A percentile compares a stretch with the other conserved stretches of the same genome.
Evolutionary conservation across 1,284 basidiomycete genomes (phyloP).

Genomic region (Trichosporon asahii): DNA sequence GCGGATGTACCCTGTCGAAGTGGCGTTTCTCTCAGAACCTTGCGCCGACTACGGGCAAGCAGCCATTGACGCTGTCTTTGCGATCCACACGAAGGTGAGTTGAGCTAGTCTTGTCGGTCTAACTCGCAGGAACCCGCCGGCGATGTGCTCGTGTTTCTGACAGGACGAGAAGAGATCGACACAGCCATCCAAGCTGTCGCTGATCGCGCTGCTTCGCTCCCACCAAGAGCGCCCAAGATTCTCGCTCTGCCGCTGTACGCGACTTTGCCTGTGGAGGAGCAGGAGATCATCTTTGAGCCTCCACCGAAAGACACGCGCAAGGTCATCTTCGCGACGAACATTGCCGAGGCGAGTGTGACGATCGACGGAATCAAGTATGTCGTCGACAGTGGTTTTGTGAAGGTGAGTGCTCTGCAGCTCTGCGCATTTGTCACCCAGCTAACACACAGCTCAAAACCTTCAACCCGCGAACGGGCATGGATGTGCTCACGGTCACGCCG

Average conservation of each 20-base stretch:
- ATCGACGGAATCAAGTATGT: slow-evolving; percentile 94
- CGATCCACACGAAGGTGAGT: slow-evolving; percentile 75
- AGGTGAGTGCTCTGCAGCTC: slow-evolving; percentile 57
- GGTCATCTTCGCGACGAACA: slow-evolving; percentile 89
- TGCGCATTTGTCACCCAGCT: slow-evolving; percentile 10
- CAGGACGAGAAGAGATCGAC: slow-evolving; percentile 97
- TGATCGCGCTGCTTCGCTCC: slow-evolving; percentile 73
- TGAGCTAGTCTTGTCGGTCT: not conserved
- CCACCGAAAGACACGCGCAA: slow-evolving; percentile 74
- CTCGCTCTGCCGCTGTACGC: slow-evolving; percentile 79
- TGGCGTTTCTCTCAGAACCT: slow-evolving; percentile 71
- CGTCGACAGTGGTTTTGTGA: slow-evolving; percentile 92
- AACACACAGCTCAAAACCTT: slow-evolving; percentile 68
- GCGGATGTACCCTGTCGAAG: slow-evolving; percentile 84
- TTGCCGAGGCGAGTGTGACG: slow-evolving; percentile 95
- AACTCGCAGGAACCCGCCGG: slow-evolving; percentile 65
- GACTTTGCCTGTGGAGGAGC: slow-evolving; percentile 79
- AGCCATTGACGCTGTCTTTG: slow-evolving; percentile 79
- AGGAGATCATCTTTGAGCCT: slow-evolving; percentile 76
- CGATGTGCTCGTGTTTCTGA: slow-evolving; percentile 89
- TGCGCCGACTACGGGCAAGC: slow-evolving; percentile 74
- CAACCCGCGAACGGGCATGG: slow-evolving; percentile 75
- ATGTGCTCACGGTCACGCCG: slow-evolving; percentile 73
- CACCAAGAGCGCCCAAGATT: slow-evolving; percentile 61
- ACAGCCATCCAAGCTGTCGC: slow-evolving; percentile 73